These are phyloP conservation scores for Sphaerobolus stellatus DNA, from an alignment of 1,284 basidiomycete species.

Conservation along the genomic window DNA sequence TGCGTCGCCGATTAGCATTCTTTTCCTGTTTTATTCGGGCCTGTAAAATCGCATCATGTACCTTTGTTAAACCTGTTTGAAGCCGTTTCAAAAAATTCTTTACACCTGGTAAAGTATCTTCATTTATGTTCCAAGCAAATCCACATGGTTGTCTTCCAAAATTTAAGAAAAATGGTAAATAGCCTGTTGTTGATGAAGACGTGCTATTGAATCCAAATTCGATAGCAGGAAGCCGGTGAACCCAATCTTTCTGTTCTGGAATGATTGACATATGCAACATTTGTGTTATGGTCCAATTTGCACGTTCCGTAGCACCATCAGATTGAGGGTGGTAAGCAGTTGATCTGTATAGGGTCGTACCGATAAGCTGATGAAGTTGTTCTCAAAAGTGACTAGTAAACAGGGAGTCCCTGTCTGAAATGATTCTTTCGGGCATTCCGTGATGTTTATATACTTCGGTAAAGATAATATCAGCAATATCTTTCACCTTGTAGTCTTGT, in stretches of 20 bases:
- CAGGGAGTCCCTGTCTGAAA: constrained; percentile 40
- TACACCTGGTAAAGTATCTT: constrained; percentile 28
- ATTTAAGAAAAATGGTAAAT: constrained; percentile 33
- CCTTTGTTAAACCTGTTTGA: constrained; percentile 26
- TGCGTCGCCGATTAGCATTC: constrained; percentile 28
- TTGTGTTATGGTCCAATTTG: constrained; percentile 39
- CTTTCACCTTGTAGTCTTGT: constrained; percentile 30
- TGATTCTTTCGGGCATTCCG: constrained; percentile 38
- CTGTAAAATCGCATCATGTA: constrained; percentile 33
- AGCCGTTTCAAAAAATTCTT: constrained; percentile 24
- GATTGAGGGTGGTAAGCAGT: constrained; percentile 46
- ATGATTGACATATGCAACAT: constrained; percentile 36
- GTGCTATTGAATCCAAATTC: constrained; percentile 37
- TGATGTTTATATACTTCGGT: constrained; percentile 39
- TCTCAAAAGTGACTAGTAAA: constrained; percentile 48
- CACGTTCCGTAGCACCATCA: constrained; percentile 41
- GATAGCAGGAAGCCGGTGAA: constrained; percentile 32
- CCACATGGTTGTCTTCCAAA: constrained; percentile 25
- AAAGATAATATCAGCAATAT: constrained; percentile 42
- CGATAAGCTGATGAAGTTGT: constrained; percentile 32
- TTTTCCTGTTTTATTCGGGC: constrained; percentile 28
- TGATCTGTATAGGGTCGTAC: constrained; percentile 38
- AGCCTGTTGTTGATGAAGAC: constrained; percentile 24
- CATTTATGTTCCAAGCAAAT: constrained; percentile 27
- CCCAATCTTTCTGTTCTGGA: constrained; percentile 40